Conservation (phyloP, 1,139 yeast species). For the Saccharomycopsis phalli region DNA sequence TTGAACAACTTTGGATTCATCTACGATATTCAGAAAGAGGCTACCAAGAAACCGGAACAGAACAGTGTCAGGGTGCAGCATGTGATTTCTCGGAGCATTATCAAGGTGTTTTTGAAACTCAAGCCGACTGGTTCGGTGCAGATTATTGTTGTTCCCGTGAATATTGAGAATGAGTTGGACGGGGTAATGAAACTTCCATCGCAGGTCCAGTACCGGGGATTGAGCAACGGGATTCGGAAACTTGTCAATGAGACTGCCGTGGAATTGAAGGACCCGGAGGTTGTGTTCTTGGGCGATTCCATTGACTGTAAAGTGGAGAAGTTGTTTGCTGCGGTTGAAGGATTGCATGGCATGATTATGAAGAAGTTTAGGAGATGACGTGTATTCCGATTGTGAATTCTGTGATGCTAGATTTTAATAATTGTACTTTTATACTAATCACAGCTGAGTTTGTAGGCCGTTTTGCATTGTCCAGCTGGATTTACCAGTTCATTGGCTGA, state of each 20-base stretch:
- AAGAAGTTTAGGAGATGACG: conserved; percentile 8
- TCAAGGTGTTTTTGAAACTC: not conserved
- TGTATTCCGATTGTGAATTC: too few relatives aligned
- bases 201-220: conserved; percentile 10
- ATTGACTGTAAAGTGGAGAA: conserved; percentile 5
- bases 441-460: too few relatives aligned
- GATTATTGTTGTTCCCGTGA: conserved; percentile 10
- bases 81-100: conserved; percentile 8
- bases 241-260: conserved; percentile 5
- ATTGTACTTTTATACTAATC: too few relatives aligned
- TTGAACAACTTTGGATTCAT: conserved; percentile 9
- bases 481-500: too few relatives aligned
- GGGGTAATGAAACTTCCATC: conserved; percentile 7
- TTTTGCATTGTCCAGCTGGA: too few relatives aligned
- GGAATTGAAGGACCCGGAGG: conserved; percentile 1
- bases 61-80: conserved; percentile 2
- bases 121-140: conserved; percentile 3
- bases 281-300: conserved; percentile 11
- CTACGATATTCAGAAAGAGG: conserved; percentile 15
- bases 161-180: conserved; percentile 18
- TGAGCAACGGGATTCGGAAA: conserved; percentile 8
- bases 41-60: conserved; percentile 5
- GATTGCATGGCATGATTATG: conserved; percentile 10
- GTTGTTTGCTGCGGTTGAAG: conserved; percentile 6
- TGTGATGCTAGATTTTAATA: too few relatives aligned